Percentiles rank a stretch among this genome's conserved stretches.
Evolutionary conservation across 169 alveolate genomes (phyloP).

Genomic region (Eimeria acervulina): DNA sequence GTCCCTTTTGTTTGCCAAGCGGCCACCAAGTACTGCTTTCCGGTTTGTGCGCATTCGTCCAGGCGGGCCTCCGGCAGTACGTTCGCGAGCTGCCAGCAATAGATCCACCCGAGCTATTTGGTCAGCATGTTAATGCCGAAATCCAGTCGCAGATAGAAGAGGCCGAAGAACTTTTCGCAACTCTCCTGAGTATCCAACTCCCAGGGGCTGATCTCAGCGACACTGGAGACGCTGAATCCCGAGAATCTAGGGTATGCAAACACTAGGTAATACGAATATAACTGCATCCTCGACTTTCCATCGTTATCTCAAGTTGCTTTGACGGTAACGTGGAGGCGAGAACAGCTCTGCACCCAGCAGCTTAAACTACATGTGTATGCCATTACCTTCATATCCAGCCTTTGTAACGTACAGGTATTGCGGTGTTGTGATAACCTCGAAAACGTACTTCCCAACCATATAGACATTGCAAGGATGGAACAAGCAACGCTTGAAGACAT

Average conservation of each 20-base stretch:
- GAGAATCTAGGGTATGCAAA: slow-evolving; percentile 62
- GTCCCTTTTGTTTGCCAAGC: too few relatives aligned
- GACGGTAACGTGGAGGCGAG: neutral
- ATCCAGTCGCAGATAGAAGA: slow-evolving; percentile 93
- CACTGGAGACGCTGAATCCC: slow-evolving; percentile 81
- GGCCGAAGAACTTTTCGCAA: slow-evolving; percentile 91
- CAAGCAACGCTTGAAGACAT: slow-evolving; percentile 91
- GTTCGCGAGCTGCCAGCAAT: slow-evolving; percentile 85
- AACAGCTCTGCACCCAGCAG: neutral
- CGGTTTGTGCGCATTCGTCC: slow-evolving; percentile 1
- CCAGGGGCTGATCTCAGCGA: slow-evolving; percentile 90
- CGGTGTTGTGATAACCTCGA: slow-evolving; percentile 81
- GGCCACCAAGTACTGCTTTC: neutral
- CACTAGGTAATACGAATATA: neutral
- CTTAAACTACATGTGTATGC: neutral
- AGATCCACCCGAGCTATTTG: slow-evolving; percentile 96
- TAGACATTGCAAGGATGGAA: slow-evolving; percentile 91
- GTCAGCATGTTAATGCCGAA: slow-evolving; percentile 97
- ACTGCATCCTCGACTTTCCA: neutral
- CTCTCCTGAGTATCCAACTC: slow-evolving; percentile 92
- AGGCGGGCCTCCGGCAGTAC: slow-evolving; percentile 77
- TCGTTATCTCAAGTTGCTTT: neutral
- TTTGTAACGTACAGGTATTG: slow-evolving; percentile 22
- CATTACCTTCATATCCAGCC: neutral
- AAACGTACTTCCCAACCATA: slow-evolving; percentile 91